These are phyloP conservation scores for Gymnopilus dilepis DNA, from an alignment of 768 basidiomycete genomes.

Conservation along the genomic window DNA sequence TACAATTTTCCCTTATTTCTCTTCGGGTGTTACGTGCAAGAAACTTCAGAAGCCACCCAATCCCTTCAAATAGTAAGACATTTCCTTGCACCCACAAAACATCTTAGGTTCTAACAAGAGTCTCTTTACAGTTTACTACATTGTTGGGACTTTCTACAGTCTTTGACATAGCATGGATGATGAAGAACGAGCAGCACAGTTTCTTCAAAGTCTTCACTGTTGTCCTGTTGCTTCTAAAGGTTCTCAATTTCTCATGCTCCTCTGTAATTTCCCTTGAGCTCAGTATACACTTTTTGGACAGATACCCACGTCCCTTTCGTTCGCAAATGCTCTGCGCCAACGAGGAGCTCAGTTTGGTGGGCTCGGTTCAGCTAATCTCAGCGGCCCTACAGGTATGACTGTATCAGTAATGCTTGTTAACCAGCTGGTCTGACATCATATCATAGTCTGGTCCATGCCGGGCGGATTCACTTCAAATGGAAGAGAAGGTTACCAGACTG, in stretches of 20 bases:
- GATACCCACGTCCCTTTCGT: slow-evolving; percentile 66
- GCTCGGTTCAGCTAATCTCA: slow-evolving; percentile 49
- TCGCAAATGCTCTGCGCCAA: slow-evolving; percentile 57
- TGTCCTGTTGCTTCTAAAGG: slow-evolving; percentile 65
- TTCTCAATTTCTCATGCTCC: slow-evolving; percentile 22
- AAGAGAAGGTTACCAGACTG: slow-evolving; percentile 65
- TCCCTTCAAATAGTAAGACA: slow-evolving; percentile 65
- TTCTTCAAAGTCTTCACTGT: slow-evolving; percentile 61
- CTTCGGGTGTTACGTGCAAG: slow-evolving; percentile 77
- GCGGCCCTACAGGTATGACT: slow-evolving; percentile 59
- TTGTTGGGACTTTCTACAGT: slow-evolving; percentile 64
- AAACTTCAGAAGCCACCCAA: slow-evolving; percentile 65
- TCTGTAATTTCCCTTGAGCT: background rate
- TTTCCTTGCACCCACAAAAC: background rate
- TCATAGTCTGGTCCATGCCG: slow-evolving; percentile 78
- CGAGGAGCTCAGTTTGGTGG: slow-evolving; percentile 61
- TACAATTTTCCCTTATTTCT: slow-evolving; percentile 88
- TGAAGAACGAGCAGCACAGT: slow-evolving; percentile 56
- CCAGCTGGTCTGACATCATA: slow-evolving; percentile 8
- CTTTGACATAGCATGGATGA: slow-evolving; percentile 77
- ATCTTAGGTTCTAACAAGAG: background rate
- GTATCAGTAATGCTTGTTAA: background rate
- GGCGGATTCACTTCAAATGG: slow-evolving; percentile 65
- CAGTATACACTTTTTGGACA: slow-evolving; percentile 29
- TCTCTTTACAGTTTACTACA: slow-evolving; percentile 59